Conservation (phyloP, 768 basidiomycete genomes). For the Agaricus subrufescens region DNA sequence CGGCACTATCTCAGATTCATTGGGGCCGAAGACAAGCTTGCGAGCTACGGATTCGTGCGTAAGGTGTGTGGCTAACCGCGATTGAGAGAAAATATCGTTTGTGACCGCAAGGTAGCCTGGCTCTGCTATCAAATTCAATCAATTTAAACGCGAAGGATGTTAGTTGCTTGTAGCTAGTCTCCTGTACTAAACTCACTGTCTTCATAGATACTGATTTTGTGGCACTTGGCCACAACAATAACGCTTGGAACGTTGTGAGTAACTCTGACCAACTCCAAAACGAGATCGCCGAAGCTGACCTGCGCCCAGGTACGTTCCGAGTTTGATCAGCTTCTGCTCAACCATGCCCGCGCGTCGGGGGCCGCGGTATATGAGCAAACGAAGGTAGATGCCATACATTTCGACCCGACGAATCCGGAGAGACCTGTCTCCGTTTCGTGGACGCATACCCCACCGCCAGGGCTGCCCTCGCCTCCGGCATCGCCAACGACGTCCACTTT, state of each 20-base stretch:
- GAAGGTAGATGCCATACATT: conserved; percentile 43
- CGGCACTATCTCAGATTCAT: conserved; percentile 59
- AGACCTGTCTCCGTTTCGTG: conserved; percentile 53
- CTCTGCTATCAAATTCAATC: conserved; percentile 60
- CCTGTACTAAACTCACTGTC: neutral
- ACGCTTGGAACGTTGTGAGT: conserved; percentile 59
- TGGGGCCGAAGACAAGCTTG: conserved; percentile 48
- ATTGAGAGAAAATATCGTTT: neutral
- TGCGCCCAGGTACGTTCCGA: conserved; percentile 47
- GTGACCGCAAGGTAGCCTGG: conserved; percentile 38
- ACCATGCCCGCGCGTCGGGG: conserved; percentile 49
- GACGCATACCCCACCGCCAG: conserved; percentile 39
- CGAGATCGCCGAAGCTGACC: neutral
- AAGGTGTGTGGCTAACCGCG: conserved; percentile 32
- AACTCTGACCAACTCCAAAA: neutral
- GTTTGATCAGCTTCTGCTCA: conserved; percentile 54
- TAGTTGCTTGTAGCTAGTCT: conserved; percentile 19
- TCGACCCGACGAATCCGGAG: conserved; percentile 32
- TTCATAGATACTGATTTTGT: conserved; percentile 56
- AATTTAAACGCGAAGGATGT: conserved; percentile 63
- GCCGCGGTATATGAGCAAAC: conserved; percentile 52
- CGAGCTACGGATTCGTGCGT: conserved; percentile 41
- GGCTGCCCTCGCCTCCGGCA: conserved; percentile 35
- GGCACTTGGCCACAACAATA: conserved; percentile 48
- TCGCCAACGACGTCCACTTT: conserved; percentile 29